Evolutionary conservation across 169 alveolate genomes (phyloP), one percentile per base, ranked within the genome.

Genomic region (Cytauxzoon felis): DNA sequence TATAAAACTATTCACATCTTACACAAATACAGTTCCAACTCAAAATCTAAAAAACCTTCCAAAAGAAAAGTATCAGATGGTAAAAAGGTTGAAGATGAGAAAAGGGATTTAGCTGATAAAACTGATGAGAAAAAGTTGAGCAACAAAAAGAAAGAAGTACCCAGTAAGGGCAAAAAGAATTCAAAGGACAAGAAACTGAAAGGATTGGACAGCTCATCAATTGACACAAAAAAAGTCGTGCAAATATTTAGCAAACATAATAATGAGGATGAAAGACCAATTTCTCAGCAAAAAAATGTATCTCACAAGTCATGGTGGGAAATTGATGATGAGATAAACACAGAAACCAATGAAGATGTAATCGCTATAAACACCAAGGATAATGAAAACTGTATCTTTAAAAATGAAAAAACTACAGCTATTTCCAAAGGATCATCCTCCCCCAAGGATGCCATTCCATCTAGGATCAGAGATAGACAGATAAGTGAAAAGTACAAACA

Each of bases 241-340:
- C 24, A 33, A 33, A 33, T 64, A 42, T 5, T 34, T 2, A 64
- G 8, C 11, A 57, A 57, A 9, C 40, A 24, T 45, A 42, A 36
- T 5, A 27, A 38, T 13, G 24, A 18, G 21, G 80, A 57, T 34
- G 80, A 68, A 0, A 36, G 7, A 18, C 71, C 71, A 2, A 54
- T 54, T 18, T 40, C 63, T 6, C 30, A 27, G 23, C 23, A 59
- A 34, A 57, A 57, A 30, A 50, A 50, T 18, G 23, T 45, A 2
- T 18, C 58, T 21, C 26, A 23, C 40, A 68, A 58, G 36, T 27
- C 72, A 33, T 68, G 80, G 80, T 68, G 80, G 80, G 80, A 68
- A 58, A 27, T 29, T 19, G 61, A 53, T 53, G 63, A 50, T 5
- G 5, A 38, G n/a, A 11, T 38, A n/a, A n/a, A n/a, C n/a, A n/a